Conservation (phyloP, 768 basidiomycete species). For the Tephrocybe sp. region DNA sequence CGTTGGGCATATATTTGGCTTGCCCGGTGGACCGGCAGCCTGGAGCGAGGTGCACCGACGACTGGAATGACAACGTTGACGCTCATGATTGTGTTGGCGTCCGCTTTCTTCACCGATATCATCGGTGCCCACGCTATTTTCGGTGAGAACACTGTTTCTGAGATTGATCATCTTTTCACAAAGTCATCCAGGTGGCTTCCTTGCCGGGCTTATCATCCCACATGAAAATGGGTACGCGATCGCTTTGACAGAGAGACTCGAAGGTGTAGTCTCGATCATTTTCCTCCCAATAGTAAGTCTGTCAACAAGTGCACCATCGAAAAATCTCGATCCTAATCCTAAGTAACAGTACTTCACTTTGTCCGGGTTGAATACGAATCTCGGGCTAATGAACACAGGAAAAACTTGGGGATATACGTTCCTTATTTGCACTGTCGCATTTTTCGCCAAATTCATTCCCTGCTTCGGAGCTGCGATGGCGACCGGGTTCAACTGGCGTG, state of each 20-base stretch:
- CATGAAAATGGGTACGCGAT: slow-evolving; percentile 82
- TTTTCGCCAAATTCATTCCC: slow-evolving; percentile 75
- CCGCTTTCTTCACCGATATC: slow-evolving; percentile 83
- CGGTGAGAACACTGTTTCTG: slow-evolving; percentile 36
- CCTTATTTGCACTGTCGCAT: slow-evolving; percentile 72
- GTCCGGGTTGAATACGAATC: slow-evolving; percentile 78
- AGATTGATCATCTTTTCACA: slow-evolving; percentile 5
- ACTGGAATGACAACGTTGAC: slow-evolving; percentile 76
- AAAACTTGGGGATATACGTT: slow-evolving; percentile 82
- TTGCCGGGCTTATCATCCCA: slow-evolving; percentile 84
- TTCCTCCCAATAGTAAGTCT: slow-evolving; percentile 71
- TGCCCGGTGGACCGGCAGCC: slow-evolving; percentile 62
- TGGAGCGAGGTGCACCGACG: slow-evolving; percentile 72
- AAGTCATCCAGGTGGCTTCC: slow-evolving; percentile 62
- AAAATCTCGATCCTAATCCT: no score
- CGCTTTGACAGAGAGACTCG: slow-evolving; percentile 78
- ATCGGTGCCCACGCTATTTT: slow-evolving; percentile 77
- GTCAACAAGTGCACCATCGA: neutral
- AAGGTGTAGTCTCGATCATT: slow-evolving; percentile 77
- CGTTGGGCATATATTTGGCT: slow-evolving; percentile 66
- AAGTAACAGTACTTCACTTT: slow-evolving; percentile 70
- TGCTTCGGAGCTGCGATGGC: slow-evolving; percentile 60
- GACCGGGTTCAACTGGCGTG: slow-evolving; percentile 71
- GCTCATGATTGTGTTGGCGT: slow-evolving; percentile 70
- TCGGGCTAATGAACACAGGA: slow-evolving; percentile 74